These are phyloP conservation scores for Backusella australiensis DNA, from an alignment of 192 early-diverging fungal species.

Conservation along the genomic window DNA sequence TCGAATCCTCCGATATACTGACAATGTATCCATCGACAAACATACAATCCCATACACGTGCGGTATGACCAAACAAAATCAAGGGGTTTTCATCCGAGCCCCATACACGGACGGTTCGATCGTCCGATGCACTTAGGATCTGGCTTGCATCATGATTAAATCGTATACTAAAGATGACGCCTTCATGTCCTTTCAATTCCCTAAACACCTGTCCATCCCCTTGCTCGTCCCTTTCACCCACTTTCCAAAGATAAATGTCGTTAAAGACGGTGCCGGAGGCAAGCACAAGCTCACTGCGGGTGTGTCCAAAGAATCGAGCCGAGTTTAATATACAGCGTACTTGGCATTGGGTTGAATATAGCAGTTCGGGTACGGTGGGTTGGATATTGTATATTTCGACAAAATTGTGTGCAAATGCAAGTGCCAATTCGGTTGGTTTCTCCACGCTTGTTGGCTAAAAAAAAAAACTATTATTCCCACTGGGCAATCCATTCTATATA, in stretches of 20 bases:
- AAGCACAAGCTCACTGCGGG: constrained; percentile 45
- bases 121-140: constrained; percentile 76
- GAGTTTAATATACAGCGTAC: constrained; percentile 75
- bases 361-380: constrained; percentile 9
- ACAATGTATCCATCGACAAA: constrained; percentile 55
- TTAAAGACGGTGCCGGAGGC: constrained; percentile 86
- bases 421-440: constrained; percentile 43
- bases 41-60: constrained; percentile 79
- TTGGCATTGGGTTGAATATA: constrained; percentile 54
- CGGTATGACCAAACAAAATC: constrained; percentile 71
- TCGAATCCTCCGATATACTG: constrained; percentile 76
- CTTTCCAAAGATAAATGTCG: constrained; percentile 73
- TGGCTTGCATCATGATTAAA: constrained; percentile 59
- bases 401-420: constrained; percentile 78
- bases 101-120: constrained; percentile 79
- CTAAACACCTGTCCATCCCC: constrained; percentile 44
- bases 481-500: no score
- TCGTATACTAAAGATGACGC: constrained; percentile 75
- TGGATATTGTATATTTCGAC: constrained; percentile 55
- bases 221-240: constrained; percentile 29
- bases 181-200: constrained; percentile 60
- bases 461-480: neutral
- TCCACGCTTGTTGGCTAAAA: neutral
- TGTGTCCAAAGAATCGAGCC: constrained; percentile 66
- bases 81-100: constrained; percentile 10